Conservation (phyloP, 2,329 filamentous ascomycete species). For the Aspergillus ochraceoroseus region DNA sequence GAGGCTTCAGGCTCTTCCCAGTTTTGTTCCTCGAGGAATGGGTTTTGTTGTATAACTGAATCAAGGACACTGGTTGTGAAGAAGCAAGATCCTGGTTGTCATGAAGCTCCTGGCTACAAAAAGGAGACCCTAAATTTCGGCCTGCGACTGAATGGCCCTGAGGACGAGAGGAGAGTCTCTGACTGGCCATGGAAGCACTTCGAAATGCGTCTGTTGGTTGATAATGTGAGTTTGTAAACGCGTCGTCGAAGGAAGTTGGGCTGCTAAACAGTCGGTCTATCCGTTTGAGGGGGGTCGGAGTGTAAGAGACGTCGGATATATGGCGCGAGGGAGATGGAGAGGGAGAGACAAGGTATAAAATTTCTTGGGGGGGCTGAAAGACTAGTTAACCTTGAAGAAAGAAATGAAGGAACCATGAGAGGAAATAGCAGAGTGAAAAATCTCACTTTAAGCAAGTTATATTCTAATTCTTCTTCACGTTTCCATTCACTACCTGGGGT, state of each 20-base stretch:
- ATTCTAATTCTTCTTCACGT: not conserved
- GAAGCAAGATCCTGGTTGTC: constrained; percentile 23
- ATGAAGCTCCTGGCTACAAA: constrained; percentile 17
- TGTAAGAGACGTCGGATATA: not conserved
- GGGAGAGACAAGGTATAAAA: not conserved
- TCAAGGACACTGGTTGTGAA: constrained; percentile 24
- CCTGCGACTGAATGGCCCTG: not conserved
- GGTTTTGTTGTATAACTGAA: constrained; percentile 19
- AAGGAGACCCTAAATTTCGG: not conserved
- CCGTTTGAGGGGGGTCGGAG: not conserved
- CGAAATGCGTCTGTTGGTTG: not conserved
- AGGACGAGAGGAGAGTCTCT: not conserved
- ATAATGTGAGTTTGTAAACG: not conserved
- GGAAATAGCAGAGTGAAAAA: not conserved
- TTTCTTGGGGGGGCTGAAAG: too few species aligned
- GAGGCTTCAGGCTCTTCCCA: constrained; percentile 19
- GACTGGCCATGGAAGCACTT: constrained; percentile 9
- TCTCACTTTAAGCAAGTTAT: not conserved
- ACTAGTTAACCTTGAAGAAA: not conserved
- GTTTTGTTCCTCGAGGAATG: constrained; percentile 19
- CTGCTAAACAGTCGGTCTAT: not conserved
- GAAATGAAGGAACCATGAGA: not conserved
- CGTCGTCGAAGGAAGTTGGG: not conserved
- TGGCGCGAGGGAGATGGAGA: not conserved
- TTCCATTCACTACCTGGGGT: not conserved